phyloP scores from a whole-genome alignment of 176 grass and related monocot genomes.

The Cymbopogon citratus region DNA sequence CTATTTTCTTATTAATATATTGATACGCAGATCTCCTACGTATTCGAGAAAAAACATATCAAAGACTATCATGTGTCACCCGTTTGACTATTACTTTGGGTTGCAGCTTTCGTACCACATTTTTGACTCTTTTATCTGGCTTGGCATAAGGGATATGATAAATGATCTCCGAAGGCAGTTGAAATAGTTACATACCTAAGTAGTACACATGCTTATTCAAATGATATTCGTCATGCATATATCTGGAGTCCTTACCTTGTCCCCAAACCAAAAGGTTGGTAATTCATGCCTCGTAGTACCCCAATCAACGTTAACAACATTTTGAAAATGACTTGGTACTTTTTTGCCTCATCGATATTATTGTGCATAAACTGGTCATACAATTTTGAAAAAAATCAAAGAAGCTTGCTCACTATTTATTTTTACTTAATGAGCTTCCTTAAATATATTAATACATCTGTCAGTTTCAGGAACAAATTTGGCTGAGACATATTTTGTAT shows the following conservation, averaged over 20 bases:
- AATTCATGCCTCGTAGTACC: neutral
- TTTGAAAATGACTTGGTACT: neutral
- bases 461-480: neutral
- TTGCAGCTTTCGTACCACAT: constrained; percentile 84
- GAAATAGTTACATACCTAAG: constrained; percentile 79
- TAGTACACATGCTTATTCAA: constrained; percentile 55
- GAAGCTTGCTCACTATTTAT: neutral
- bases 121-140: constrained; percentile 84
- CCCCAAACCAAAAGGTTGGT: constrained; percentile 73
- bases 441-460: neutral
- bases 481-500: neutral
- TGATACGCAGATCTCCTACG: too few species aligned
- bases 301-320: neutral
- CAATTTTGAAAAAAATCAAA: neutral
- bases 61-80: neutral
- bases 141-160: constrained; percentile 85
- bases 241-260: constrained; percentile 92
- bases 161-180: constrained; percentile 69
- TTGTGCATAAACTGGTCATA: neutral
- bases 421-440: neutral
- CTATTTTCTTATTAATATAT: neutral
- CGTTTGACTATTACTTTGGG: constrained; percentile 14
- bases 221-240: constrained; percentile 75
- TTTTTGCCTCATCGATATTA: neutral
- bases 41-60: neutral